Evolutionary conservation across 192 early-diverging fungal species (phyloP).

Genomic region (Dissophora globulifera): DNA sequence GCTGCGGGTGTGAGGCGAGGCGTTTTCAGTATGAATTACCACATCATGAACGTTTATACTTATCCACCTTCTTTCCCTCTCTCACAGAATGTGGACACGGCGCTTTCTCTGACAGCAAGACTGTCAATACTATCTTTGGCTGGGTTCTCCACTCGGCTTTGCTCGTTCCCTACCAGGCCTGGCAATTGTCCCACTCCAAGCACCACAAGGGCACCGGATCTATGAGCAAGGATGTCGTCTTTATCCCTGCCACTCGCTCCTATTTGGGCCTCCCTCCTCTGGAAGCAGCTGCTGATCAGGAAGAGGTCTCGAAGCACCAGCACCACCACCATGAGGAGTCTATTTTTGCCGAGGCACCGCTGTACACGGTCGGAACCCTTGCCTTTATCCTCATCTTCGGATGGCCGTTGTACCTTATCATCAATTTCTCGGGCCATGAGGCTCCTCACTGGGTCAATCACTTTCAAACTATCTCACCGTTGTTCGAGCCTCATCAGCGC

Average conservation of each 20-base stretch:
- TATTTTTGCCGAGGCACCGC: conserved; percentile 78
- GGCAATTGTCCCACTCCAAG: conserved; percentile 88
- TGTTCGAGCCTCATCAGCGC: conserved; percentile 83
- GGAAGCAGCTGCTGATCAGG: conserved; percentile 17
- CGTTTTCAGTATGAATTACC: too few species aligned
- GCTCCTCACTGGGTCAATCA: conserved; percentile 81
- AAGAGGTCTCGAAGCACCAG: conserved; percentile 27
- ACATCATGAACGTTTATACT: too few species aligned
- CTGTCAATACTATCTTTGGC: conserved; percentile 88
- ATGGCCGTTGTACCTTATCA: conserved; percentile 89
- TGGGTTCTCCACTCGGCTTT: conserved; percentile 91
- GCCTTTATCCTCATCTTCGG: conserved; percentile 78
- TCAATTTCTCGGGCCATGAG: conserved; percentile 81
- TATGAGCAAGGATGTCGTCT: conserved; percentile 94
- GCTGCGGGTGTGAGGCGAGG: too few species aligned
- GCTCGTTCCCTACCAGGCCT: conserved; percentile 93
- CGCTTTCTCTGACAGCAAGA: conserved; percentile 81
- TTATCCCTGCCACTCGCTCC: conserved; percentile 82
- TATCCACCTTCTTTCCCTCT: neutral
- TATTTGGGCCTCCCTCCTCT: conserved; percentile 58
- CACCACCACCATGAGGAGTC: conserved; percentile 57
- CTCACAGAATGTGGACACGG: conserved; percentile 89
- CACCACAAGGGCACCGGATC: conserved; percentile 94
- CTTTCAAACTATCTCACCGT: conserved; percentile 80
- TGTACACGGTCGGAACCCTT: conserved; percentile 69